Percentiles rank a stretch among this genome's conserved stretches.
Conservation (phyloP, 2,329 filamentous ascomycete species). For the Aspergillus transmontanensis region DNA sequence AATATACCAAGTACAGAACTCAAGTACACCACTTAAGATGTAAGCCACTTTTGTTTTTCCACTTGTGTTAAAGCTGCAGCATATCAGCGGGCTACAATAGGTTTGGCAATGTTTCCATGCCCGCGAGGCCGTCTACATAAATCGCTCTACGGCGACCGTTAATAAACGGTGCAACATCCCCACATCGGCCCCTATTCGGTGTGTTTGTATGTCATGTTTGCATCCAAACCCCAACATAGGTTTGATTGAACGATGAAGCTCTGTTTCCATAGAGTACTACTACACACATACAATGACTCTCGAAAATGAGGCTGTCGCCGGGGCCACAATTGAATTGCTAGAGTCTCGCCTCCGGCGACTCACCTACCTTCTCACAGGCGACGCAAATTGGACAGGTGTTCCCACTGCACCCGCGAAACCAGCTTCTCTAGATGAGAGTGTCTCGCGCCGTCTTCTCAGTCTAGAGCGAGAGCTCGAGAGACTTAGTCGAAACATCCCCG, state of each 20-base stretch:
- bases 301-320: slow-evolving; percentile 39
- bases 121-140: not conserved
- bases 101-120: not conserved
- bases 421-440: slow-evolving; percentile 39
- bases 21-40: not conserved
- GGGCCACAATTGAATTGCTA: slow-evolving; percentile 47
- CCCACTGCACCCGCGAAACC: slow-evolving; percentile 38
- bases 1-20: not conserved
- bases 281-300: slow-evolving; percentile 29
- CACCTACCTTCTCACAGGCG: slow-evolving; percentile 48
- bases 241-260: not conserved
- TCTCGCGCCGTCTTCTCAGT: slow-evolving; percentile 41
- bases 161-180: slow-evolving; percentile 1
- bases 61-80: not conserved
- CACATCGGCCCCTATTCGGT: not conserved
- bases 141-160: not conserved
- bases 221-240: slow-evolving; percentile 3
- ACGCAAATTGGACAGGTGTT: slow-evolving; percentile 43
- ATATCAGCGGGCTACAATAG: not conserved
- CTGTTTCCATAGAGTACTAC: not conserved
- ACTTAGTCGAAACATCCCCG: slow-evolving; percentile 41
- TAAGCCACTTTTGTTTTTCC: not conserved
- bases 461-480: slow-evolving; percentile 42
- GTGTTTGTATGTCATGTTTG: slow-evolving; percentile 22
- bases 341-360: slow-evolving; percentile 47